A percentile compares a stretch with the other conserved stretches of the same genome.
Conservation (phyloP, 352 stramenopile species). For the Phytopythium delawarense region DNA sequence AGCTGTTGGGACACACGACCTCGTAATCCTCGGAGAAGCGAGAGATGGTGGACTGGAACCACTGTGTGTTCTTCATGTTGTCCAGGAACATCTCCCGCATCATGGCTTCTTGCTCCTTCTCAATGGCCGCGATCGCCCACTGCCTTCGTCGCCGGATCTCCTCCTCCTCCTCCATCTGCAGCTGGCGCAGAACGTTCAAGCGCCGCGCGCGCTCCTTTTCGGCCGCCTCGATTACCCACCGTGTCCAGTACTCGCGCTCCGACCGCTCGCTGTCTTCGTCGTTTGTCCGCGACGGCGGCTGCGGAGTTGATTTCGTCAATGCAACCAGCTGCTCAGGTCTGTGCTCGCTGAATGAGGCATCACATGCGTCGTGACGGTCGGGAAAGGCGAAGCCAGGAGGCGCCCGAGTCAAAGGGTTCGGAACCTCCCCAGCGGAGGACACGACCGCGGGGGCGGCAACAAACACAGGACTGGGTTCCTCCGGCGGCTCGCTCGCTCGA, state of each 20-base stretch:
- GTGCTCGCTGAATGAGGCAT: too few relatives aligned
- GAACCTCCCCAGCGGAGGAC: neutral
- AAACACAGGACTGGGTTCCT: neutral
- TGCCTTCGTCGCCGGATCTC: constrained; percentile 56
- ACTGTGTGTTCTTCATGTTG: constrained; percentile 88
- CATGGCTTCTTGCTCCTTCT: constrained; percentile 78
- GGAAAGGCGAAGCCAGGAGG: neutral
- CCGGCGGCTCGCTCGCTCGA: neutral
- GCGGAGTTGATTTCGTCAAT: too few relatives aligned
- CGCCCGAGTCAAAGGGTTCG: too few relatives aligned
- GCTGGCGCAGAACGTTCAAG: constrained; percentile 56
- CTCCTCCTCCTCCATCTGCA: constrained; percentile 73
- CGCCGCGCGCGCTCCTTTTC: constrained; percentile 73
- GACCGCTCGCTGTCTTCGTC: constrained; percentile 7
- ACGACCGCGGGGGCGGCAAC: neutral
- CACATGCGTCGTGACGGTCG: neutral
- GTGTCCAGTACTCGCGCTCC: constrained; percentile 74
- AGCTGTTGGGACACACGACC: constrained; percentile 82
- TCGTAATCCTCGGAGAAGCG: constrained; percentile 78
- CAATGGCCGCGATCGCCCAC: constrained; percentile 77
- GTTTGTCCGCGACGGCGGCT: neutral
- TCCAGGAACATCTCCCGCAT: constrained; percentile 83
- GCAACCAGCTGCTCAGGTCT: neutral
- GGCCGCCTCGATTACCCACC: constrained; percentile 76
- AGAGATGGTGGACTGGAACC: constrained; percentile 84